Conservation (phyloP, 352 stramenopile genomes). For the Phytophthora cryptogea region DNA sequence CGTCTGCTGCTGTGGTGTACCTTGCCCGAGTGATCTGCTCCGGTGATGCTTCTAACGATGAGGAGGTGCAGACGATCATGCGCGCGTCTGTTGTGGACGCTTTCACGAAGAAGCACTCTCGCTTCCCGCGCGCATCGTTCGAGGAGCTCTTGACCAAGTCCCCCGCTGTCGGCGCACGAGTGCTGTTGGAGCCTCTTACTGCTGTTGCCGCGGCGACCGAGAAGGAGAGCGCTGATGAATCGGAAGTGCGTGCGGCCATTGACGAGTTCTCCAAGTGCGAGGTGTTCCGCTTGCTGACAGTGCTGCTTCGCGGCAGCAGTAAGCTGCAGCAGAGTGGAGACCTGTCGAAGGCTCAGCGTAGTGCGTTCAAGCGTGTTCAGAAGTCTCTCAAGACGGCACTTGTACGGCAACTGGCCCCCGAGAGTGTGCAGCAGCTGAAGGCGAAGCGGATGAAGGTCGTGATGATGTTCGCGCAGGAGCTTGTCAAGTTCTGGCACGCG, state of each 20-base stretch:
- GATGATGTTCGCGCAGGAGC: constrained; percentile 63
- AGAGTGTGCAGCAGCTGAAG: constrained; percentile 56
- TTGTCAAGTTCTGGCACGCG: constrained; percentile 66
- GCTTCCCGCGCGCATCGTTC: constrained; percentile 71
- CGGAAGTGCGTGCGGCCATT: constrained; percentile 30
- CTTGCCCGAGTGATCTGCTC: constrained; percentile 56
- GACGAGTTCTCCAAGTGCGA: constrained; percentile 85
- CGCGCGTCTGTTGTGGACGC: constrained; percentile 43
- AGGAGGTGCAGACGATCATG: constrained; percentile 42
- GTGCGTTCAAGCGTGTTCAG: constrained; percentile 41
- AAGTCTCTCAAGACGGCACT: constrained; percentile 47
- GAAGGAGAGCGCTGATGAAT: constrained; percentile 27
- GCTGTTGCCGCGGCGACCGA: constrained; percentile 47
- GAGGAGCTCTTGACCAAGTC: constrained; percentile 70
- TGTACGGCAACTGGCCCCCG: constrained; percentile 44
- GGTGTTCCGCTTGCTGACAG: constrained; percentile 72
- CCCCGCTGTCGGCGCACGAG: constrained; percentile 49
- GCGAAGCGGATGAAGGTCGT: constrained; percentile 81
- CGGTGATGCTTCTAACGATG: constrained; percentile 17
- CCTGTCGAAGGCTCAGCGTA: constrained; percentile 32
- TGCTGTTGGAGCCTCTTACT: constrained; percentile 61
- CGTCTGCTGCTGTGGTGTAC: constrained; percentile 60
- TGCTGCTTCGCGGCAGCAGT: constrained; percentile 48
- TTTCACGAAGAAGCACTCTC: constrained; percentile 86
- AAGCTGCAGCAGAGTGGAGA: constrained; percentile 31